Evolutionary conservation across 768 basidiomycete species (phyloP).

Genomic region (Leccinellum albellum): DNA sequence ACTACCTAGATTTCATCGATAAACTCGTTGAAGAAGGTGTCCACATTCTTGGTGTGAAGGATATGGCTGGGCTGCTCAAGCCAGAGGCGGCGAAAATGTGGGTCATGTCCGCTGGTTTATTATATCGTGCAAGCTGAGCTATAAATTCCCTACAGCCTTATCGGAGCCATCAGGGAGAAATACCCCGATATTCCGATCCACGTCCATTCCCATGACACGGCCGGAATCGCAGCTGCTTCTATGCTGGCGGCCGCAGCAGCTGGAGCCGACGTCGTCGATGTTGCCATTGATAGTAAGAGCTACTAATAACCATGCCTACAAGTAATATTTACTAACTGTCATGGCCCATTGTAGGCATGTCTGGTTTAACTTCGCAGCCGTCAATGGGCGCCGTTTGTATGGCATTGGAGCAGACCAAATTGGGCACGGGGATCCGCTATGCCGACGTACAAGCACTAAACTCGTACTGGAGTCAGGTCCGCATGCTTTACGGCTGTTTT

Average conservation of each 20-base stretch:
- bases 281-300: slow-evolving; percentile 92
- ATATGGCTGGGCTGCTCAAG: slow-evolving; percentile 97
- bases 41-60: slow-evolving; percentile 96
- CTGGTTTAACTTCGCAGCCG: slow-evolving; percentile 95
- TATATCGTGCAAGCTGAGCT: slow-evolving; percentile 1
- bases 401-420: slow-evolving; percentile 89
- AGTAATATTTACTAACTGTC: slow-evolving; percentile 11
- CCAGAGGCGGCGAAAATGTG: slow-evolving; percentile 90
- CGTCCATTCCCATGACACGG: slow-evolving; percentile 99
- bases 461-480: slow-evolving; percentile 96
- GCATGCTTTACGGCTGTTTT: slow-evolving; percentile 92
- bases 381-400: slow-evolving; percentile 97
- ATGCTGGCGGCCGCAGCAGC: slow-evolving; percentile 95
- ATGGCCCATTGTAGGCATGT: slow-evolving; percentile 72
- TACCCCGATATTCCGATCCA: slow-evolving; percentile 98
- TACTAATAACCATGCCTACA: not conserved
- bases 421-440: slow-evolving; percentile 95
- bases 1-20: slow-evolving; percentile 95
- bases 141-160: slow-evolving; percentile 51
- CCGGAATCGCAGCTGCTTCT: slow-evolving; percentile 95
- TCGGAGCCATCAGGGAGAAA: slow-evolving; percentile 91
- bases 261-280: slow-evolving; percentile 97
- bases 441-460: slow-evolving; percentile 97
- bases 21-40: slow-evolving; percentile 92
- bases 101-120: slow-evolving; percentile 20